Evolutionary conservation across 306 rosid species (phyloP), one percentile per base, ranked within the genome.

Genomic region (Castanea crenata): DNA sequence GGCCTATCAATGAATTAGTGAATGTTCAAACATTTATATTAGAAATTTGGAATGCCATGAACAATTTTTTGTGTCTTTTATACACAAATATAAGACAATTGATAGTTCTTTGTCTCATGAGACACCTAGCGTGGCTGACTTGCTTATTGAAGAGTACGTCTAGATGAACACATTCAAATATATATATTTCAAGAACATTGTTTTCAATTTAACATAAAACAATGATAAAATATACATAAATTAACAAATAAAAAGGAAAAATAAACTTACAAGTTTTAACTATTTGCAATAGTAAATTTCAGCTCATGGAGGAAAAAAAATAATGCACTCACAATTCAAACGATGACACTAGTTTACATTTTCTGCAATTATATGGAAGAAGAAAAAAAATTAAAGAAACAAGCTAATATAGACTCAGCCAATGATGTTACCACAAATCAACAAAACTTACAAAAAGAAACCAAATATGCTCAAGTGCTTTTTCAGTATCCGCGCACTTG

Each of bases 401-500:
- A 74, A 69, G 54, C 74, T 32, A 78, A 67, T 51, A 49, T 64
- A 51, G 18, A 64, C 67, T 46, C 74, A 57, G 71, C 73, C 32
- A 49, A 80, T 32, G 79, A 55, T 52, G 71, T 65, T n/a, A 34
- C 31, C 82, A 80, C 75, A 69, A 67, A 73, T 65, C 73, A 74
- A 13, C 80, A 83, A 65, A 58, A 49, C 10, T 71, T 18, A 25
- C 1, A 29, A 19, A 79, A 23, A 31, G 56, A 41, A 29, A 57
- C 44, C 31, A 56, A n/a, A 78, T 35, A 56, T 35, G 4, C 46
- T 8, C 59, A 15, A 6, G 41, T 1, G 41, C 46, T 79, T 74
- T 32, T 54, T 82, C 78, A 83, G 61, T 77, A 71, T 16, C 82
- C 86, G 23, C 80, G 74, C 18, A 76, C 80, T 46, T 62, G 76